phyloP scores from a whole-genome alignment of 2,329 filamentous ascomycete species.

The Huntiella savannae region DNA sequence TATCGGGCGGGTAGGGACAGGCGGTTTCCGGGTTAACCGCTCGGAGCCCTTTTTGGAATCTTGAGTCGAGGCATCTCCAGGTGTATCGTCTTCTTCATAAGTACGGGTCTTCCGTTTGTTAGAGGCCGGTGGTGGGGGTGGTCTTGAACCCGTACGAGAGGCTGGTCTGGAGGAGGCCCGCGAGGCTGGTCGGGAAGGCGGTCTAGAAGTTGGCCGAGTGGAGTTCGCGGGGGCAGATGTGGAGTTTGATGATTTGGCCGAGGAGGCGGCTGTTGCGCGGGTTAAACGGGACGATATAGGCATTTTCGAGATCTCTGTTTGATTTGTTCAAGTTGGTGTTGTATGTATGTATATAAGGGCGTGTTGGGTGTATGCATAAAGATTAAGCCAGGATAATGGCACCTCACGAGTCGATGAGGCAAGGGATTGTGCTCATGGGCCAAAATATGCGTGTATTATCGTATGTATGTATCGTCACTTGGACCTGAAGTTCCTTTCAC shows the following conservation, averaged over 20 bases:
- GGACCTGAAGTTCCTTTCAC: no score
- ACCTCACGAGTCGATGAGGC: neutral
- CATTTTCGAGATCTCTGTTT: neutral
- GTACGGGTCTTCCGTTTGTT: constrained; percentile 29
- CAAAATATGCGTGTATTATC: no score
- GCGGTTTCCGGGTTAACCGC: no score
- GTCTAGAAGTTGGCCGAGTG: no score
- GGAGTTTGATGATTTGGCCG: constrained; percentile 28
- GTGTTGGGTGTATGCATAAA: neutral
- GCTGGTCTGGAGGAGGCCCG: constrained; percentile 21
- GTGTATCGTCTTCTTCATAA: constrained; percentile 26
- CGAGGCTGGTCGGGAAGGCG: constrained; percentile 22
- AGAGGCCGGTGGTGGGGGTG: constrained; percentile 4
- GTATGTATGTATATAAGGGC: neutral
- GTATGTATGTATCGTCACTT: no score
- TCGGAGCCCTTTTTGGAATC: no score
- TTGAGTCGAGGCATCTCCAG: no score
- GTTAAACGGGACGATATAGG: constrained; percentile 7
- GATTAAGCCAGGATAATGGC: neutral
- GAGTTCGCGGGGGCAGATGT: constrained; percentile 18
- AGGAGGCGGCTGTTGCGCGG: constrained; percentile 13
- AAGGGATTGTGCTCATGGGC: neutral
- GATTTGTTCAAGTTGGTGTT: neutral
- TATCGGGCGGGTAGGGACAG: neutral
- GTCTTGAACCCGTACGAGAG: neutral